Evolutionary conservation across 2,329 filamentous ascomycete species (phyloP).

Genomic region (Polychaeton citri): DNA sequence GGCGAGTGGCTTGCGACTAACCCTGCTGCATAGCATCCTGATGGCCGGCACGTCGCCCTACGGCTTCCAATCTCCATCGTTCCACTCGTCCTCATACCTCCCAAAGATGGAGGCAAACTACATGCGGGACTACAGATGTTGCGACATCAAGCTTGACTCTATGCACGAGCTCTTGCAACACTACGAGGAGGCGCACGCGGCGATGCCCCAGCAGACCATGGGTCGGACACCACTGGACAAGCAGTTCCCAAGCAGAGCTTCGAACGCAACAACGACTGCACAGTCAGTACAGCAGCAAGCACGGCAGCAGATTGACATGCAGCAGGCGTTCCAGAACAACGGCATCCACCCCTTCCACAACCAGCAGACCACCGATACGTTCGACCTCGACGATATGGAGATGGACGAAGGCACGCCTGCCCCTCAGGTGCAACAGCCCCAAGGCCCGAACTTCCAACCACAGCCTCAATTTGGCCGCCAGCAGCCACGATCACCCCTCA

Average conservation of each 20-base stretch:
- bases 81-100: slow-evolving; percentile 90
- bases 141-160: slow-evolving; percentile 75
- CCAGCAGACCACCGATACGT: slow-evolving; percentile 6
- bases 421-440: slow-evolving; percentile 34
- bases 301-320: slow-evolving; percentile 9
- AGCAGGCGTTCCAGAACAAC: slow-evolving; percentile 4
- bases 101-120: slow-evolving; percentile 95
- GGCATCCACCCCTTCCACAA: slow-evolving; percentile 3
- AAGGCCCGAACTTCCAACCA: slow-evolving; percentile 29
- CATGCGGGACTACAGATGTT: slow-evolving; percentile 95
- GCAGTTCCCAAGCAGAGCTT: slow-evolving; percentile 20
- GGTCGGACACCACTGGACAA: slow-evolving; percentile 24
- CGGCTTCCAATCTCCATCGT: slow-evolving; percentile 68
- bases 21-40: slow-evolving; percentile 76
- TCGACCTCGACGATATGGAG: slow-evolving; percentile 76
- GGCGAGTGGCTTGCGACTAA: slow-evolving; percentile 1
- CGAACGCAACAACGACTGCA: slow-evolving; percentile 21
- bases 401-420: slow-evolving; percentile 68
- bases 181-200: slow-evolving; percentile 88
- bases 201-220: slow-evolving; percentile 31
- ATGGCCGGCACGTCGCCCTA: slow-evolving; percentile 97
- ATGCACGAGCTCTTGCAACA: slow-evolving; percentile 92
- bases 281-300: slow-evolving; percentile 22
- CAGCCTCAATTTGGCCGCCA: slow-evolving; percentile 41
- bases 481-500: slow-evolving; percentile 50